Evolutionary conservation across 2,329 filamentous ascomycete genomes (phyloP).

Genomic region (Trichoderma atrobrunneum): DNA sequence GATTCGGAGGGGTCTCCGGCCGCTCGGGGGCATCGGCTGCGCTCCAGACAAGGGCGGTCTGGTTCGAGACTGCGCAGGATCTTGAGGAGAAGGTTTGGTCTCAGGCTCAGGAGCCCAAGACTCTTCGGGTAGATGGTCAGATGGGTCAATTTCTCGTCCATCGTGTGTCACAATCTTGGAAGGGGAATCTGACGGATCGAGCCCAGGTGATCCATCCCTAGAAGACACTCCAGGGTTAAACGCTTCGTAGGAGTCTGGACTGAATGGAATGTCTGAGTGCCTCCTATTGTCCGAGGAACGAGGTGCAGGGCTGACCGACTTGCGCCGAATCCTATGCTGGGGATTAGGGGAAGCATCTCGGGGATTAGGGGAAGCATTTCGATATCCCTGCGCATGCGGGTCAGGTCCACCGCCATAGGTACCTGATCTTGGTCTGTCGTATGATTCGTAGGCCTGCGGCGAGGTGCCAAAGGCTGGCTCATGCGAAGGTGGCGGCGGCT

Average conservation of each 20-base stretch:
- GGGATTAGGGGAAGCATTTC: constrained; percentile 32
- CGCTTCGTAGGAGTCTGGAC: constrained; percentile 71
- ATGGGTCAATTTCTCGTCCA: constrained; percentile 74
- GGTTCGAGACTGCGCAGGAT: constrained; percentile 33
- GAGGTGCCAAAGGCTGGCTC: constrained; percentile 29
- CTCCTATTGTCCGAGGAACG: constrained; percentile 47
- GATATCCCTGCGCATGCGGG: constrained; percentile 26
- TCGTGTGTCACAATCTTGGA: constrained; percentile 74
- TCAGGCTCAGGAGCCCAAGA: constrained; percentile 77
- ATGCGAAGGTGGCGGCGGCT: constrained; percentile 28
- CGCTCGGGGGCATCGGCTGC: constrained; percentile 49
- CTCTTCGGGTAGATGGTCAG: constrained; percentile 74
- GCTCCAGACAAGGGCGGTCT: constrained; percentile 52
- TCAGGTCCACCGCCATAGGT: constrained; percentile 39
- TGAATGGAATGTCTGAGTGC: constrained; percentile 64
- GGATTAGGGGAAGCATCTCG: constrained; percentile 36
- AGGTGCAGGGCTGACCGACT: constrained; percentile 72
- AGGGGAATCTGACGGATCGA: constrained; percentile 49
- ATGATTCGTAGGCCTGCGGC: constrained; percentile 39
- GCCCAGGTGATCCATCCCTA: constrained; percentile 28
- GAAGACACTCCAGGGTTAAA: constrained; percentile 59
- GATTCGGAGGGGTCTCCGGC: constrained; percentile 51
- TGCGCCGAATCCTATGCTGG: constrained; percentile 56
- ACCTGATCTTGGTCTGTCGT: constrained; percentile 41
- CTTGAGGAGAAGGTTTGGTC: constrained; percentile 36